Conservation (phyloP, 2,329 filamentous ascomycete species). For the Verticillium nubilum region DNA sequence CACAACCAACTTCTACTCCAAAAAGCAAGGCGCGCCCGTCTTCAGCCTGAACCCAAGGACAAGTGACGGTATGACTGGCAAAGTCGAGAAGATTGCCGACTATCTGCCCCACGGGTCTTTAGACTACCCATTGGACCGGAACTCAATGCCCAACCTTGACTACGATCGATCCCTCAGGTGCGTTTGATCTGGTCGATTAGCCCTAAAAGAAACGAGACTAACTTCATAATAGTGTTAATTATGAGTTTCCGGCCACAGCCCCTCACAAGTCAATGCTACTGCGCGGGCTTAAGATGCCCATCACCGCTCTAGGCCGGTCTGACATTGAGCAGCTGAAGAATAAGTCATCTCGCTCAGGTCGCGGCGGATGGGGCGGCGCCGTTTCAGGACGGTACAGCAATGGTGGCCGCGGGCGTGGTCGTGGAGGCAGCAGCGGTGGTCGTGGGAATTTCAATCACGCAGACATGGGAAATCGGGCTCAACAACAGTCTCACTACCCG, state of each 20-base stretch:
- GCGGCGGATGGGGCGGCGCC: constrained; percentile 60
- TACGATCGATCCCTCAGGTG: constrained; percentile 83
- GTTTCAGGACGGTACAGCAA: constrained; percentile 42
- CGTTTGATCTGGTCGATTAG: constrained; percentile 24
- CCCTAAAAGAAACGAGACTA: not conserved
- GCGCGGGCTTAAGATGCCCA: constrained; percentile 70
- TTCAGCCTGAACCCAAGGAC: constrained; percentile 69
- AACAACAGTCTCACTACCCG: constrained; percentile 10
- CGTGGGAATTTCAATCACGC: constrained; percentile 49
- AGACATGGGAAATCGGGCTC: constrained; percentile 12
- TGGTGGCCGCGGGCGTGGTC: constrained; percentile 27
- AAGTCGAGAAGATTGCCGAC: constrained; percentile 72
- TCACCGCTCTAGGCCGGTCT: constrained; percentile 64
- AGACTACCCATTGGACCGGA: constrained; percentile 68
- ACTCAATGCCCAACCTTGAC: constrained; percentile 70
- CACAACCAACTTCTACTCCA: constrained; percentile 82
- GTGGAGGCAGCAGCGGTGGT: constrained; percentile 1
- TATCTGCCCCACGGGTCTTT: constrained; percentile 82
- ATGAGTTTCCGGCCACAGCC: constrained; percentile 71
- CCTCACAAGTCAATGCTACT: constrained; percentile 93
- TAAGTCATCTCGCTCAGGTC: constrained; percentile 60
- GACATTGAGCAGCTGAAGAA: constrained; percentile 71
- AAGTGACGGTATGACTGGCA: constrained; percentile 75
- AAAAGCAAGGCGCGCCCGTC: constrained; percentile 64
- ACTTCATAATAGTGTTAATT: constrained; percentile 60